Base-by-base conservation (phyloP, 352 stramenopile genomes). In the Discostella stelligera region DNA sequence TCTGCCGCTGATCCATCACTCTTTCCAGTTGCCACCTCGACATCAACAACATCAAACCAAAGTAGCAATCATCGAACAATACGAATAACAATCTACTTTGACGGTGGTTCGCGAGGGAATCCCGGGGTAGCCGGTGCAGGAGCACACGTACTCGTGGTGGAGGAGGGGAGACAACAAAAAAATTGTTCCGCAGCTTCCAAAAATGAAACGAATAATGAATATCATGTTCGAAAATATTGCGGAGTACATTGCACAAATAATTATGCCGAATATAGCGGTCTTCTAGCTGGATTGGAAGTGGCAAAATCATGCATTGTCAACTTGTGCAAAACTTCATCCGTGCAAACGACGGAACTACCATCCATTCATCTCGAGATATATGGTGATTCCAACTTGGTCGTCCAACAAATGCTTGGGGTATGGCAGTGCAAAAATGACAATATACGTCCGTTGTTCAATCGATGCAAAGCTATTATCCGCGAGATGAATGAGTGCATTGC, bases 361-460 rank as follows among this genome's bases (percentile, higher is more conserved):
- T 30, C 60, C 3, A 66, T 71, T n/a, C 63, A 25, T 21, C 14
- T 79, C 2, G 21, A 62, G 23, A 50, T 88, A 20, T 76, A 76
- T 73, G 86, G 86, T 6, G 86, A 91, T 80, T 89, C 80, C 4
- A 78, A 90, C 23, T 67, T 91, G 21, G 77, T 91, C 23, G 82
- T 91, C 52, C 64, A 89, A 55, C 86, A 91, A 71, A 41, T 91
- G 21, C 76, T 73, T 23, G 82, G 82, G n/a, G 50, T 46, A 10
- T 91, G 77, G 25, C 49, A 83, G 62, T 84, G 71, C 53, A 85
- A 84, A 63, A 70, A 76, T 61, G 44, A 48, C 1, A 84, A 79
- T 23, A 64, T 91, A 8, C 65, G 64, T 30, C 58, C 77, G 9
- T 80, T 83, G 10, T 85, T 79, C 52, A 3, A 74, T 0, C 8